Evolutionary conservation across 768 basidiomycete species (phyloP).

Genomic region (Tricholoma terreum): DNA sequence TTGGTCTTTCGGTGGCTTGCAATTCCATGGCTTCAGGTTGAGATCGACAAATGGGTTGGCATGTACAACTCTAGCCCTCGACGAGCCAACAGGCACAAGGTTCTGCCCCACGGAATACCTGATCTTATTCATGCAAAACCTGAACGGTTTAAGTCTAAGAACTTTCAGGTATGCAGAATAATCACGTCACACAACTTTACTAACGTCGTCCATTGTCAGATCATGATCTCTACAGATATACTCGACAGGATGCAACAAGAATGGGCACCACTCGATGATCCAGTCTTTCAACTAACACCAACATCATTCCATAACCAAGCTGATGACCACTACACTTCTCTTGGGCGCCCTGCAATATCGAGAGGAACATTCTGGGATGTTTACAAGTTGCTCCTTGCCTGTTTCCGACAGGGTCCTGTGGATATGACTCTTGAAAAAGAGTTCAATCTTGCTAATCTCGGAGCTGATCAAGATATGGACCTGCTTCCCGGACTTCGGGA

Average conservation of each 20-base stretch:
- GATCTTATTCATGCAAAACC: slow-evolving; percentile 25
- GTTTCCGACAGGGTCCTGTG: slow-evolving; percentile 2
- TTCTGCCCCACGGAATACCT: slow-evolving; percentile 32
- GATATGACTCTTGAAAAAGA: not conserved
- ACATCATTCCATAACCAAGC: slow-evolving; percentile 11
- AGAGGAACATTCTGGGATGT: slow-evolving; percentile 11
- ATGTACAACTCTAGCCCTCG: slow-evolving; percentile 17
- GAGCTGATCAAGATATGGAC: slow-evolving; percentile 1
- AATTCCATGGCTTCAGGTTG: slow-evolving; percentile 35
- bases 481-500: slow-evolving; percentile 9
- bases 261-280: slow-evolving; percentile 16
- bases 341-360: slow-evolving; percentile 11
- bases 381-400: slow-evolving; percentile 4
- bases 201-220: slow-evolving; percentile 2
- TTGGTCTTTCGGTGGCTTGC: slow-evolving; percentile 34
- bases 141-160: slow-evolving; percentile 16
- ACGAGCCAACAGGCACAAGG: slow-evolving; percentile 26
- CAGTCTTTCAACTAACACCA: slow-evolving; percentile 18
- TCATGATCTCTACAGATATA: slow-evolving; percentile 12
- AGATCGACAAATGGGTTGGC: slow-evolving; percentile 26
- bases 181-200: not conserved
- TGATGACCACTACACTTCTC: slow-evolving; percentile 5
- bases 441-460: not conserved
- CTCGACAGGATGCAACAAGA: slow-evolving; percentile 12
- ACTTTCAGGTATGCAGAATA: slow-evolving; percentile 30